Evolutionary conservation across 2,329 filamentous ascomycete genomes (phyloP).

Genomic region (Neonectria punicea): DNA sequence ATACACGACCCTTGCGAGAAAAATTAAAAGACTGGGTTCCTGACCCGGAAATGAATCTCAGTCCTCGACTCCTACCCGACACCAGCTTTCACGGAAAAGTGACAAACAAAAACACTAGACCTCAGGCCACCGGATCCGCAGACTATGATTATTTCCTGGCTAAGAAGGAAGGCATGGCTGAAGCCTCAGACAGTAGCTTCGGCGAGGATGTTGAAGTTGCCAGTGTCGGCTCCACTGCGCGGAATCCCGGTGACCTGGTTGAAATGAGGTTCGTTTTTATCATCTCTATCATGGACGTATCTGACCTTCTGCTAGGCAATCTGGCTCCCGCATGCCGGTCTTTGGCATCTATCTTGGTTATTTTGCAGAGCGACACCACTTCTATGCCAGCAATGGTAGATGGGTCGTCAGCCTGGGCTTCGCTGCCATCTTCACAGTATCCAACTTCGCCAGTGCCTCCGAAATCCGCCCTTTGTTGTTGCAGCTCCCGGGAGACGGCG

Average conservation of each 20-base stretch:
- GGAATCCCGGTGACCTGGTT: constrained; percentile 61
- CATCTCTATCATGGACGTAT: background rate
- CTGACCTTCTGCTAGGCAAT: constrained; percentile 39
- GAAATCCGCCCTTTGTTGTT: constrained; percentile 55
- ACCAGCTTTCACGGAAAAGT: constrained; percentile 40
- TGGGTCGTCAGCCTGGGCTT: constrained; percentile 57
- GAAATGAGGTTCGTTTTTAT: constrained; percentile 54
- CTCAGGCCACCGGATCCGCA: constrained; percentile 48
- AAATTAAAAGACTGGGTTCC: constrained; percentile 36
- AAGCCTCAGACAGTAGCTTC: constrained; percentile 42
- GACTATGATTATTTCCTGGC: constrained; percentile 45
- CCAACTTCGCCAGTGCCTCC: constrained; percentile 54
- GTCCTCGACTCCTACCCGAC: constrained; percentile 35
- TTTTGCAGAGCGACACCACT: constrained; percentile 62
- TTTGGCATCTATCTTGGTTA: constrained; percentile 65
- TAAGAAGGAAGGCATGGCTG: constrained; percentile 36
- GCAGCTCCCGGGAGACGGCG: constrained; percentile 43
- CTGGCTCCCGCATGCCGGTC: constrained; percentile 56
- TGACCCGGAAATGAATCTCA: background rate
- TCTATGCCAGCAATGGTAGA: constrained; percentile 64
- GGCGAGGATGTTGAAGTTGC: constrained; percentile 40
- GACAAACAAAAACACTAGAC: constrained; percentile 46
- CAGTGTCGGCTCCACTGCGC: constrained; percentile 40
- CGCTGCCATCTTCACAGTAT: constrained; percentile 61
- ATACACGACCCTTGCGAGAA: constrained; percentile 35